phyloP scores from a whole-genome alignment of 495 filamentous ascomycete genomes.

The Trichocladium uniseriatum region DNA sequence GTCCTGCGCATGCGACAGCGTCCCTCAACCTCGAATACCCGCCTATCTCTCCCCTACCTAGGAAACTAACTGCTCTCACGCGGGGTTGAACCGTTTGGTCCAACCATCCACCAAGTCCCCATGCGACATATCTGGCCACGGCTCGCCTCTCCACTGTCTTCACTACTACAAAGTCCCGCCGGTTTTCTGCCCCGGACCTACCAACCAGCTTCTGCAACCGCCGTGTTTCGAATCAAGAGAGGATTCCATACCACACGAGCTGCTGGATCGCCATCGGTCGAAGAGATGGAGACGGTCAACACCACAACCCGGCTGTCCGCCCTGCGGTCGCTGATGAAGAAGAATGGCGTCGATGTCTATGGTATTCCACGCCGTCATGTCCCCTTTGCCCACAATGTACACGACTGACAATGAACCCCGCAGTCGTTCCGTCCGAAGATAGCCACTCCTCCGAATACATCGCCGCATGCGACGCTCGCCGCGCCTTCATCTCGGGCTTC shows the following conservation, averaged over 20 bases:
- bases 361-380: slow-evolving; percentile 45
- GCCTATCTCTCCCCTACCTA: background rate
- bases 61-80: background rate
- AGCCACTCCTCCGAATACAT: slow-evolving; percentile 98
- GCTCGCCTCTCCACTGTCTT: slow-evolving; percentile 9
- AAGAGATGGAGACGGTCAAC: slow-evolving; percentile 77
- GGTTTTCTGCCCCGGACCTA: slow-evolving; percentile 2
- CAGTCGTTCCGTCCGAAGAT: slow-evolving; percentile 96
- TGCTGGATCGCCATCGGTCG: background rate
- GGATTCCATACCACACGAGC: slow-evolving; percentile 1
- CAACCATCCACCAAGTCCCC: background rate
- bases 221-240: slow-evolving; percentile 8
- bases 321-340: slow-evolving; percentile 80
- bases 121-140: slow-evolving; percentile 25
- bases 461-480: slow-evolving; percentile 81
- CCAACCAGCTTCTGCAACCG: slow-evolving; percentile 8
- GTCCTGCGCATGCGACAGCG: background rate
- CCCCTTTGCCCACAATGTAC: background rate
- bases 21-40: slow-evolving; percentile 12
- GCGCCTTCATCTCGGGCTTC: slow-evolving; percentile 91
- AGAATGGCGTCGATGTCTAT: slow-evolving; percentile 83
- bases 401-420: slow-evolving; percentile 4
- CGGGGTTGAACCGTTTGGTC: background rate
- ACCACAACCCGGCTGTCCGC: slow-evolving; percentile 66
- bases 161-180: slow-evolving; percentile 7